These are phyloP conservation scores for Austroboletus novae-zelandiae DNA, from an alignment of 1,284 basidiomycete species.

Conservation along the genomic window DNA sequence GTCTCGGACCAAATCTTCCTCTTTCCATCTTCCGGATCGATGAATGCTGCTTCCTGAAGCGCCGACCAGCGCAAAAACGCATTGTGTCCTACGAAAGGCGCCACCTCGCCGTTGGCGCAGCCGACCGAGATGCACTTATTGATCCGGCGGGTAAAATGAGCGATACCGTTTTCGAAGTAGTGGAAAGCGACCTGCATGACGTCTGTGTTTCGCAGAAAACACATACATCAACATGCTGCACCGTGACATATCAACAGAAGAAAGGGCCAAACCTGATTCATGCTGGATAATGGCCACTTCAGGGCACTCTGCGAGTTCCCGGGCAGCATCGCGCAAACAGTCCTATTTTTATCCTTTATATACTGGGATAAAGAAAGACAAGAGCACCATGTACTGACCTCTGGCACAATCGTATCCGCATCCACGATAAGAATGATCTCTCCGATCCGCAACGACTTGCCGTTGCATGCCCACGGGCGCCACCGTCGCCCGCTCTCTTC, in stretches of 20 bases:
- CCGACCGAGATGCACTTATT: conserved; percentile 75
- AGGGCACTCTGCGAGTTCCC: conserved; percentile 66
- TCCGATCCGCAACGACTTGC: conserved; percentile 55
- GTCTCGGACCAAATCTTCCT: conserved; percentile 82
- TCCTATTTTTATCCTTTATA: conserved; percentile 67
- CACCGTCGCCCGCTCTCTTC: conserved; percentile 52
- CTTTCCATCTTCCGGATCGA: conserved; percentile 54
- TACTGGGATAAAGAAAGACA: conserved; percentile 23
- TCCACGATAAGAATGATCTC: conserved; percentile 73
- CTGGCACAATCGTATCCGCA: conserved; percentile 81
- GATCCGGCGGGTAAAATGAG: conserved; percentile 80
- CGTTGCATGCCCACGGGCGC: conserved; percentile 67
- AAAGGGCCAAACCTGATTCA: conserved; percentile 53
- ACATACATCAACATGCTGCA: not conserved
- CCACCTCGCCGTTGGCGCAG: conserved; percentile 75
- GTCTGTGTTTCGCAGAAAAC: conserved; percentile 33
- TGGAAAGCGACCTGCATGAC: conserved; percentile 85
- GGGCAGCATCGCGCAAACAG: conserved; percentile 81
- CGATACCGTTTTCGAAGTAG: conserved; percentile 86
- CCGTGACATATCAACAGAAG: not conserved
- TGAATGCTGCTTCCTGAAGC: conserved; percentile 73
- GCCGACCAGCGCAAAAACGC: conserved; percentile 87
- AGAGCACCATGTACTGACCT: conserved; percentile 16
- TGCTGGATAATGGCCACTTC: conserved; percentile 85
- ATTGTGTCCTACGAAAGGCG: conserved; percentile 87